A percentile compares a stretch with the other conserved stretches of the same genome.
phyloP scores from a whole-genome alignment of 345 rosid genomes.

The sweet orange (Citrus sinensis) region DNA sequence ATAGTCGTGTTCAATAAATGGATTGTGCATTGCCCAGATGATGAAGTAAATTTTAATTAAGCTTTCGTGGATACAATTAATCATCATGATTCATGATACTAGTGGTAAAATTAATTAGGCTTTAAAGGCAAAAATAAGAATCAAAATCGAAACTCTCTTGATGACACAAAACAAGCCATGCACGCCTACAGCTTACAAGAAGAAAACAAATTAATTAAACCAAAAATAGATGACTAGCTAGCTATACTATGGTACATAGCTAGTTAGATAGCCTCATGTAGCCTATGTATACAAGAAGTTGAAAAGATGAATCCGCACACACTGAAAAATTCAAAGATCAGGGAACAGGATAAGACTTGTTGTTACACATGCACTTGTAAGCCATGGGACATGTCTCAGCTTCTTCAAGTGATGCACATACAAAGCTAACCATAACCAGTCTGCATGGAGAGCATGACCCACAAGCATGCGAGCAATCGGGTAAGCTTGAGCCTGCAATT shows the following conservation, averaged over 20 bases:
- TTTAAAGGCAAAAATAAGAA: neutral
- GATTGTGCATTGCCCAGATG: neutral
- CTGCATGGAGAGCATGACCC: constrained; percentile 90
- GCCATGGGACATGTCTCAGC: constrained; percentile 98
- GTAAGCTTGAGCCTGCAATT: constrained; percentile 80
- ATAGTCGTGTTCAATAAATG: neutral
- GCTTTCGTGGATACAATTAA: neutral
- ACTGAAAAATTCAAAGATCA: constrained; percentile 9
- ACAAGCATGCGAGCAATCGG: constrained; percentile 90
- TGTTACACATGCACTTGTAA: constrained; percentile 90
- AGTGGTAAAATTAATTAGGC: neutral
- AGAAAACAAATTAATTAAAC: neutral
- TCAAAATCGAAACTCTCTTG: neutral
- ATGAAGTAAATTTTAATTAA: neutral
- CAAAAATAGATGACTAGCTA: neutral
- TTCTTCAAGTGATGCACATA: constrained; percentile 76
- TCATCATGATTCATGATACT: neutral
- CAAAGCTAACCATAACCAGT: constrained; percentile 90
- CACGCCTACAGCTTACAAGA: neutral
- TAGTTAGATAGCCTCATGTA: too few species aligned
- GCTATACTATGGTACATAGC: too few species aligned
- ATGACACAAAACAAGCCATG: neutral
- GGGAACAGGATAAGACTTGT: constrained; percentile 88
- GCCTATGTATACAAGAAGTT: neutral
- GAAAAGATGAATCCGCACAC: neutral